These are phyloP conservation scores for Triadica sebifera DNA, from an alignment of 345 rosid species.

Conservation along the genomic window DNA sequence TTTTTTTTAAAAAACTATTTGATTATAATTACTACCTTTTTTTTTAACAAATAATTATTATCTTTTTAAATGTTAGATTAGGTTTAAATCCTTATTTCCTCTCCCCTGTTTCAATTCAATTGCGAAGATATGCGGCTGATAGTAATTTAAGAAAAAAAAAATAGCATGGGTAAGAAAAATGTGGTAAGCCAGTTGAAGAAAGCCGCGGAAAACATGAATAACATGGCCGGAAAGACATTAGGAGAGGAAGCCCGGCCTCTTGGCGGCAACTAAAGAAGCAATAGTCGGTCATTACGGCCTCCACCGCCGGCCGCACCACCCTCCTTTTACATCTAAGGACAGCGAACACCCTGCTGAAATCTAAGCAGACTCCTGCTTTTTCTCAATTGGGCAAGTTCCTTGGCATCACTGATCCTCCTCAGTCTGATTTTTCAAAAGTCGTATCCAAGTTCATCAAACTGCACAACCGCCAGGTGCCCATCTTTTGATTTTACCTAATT, in stretches of 20 bases:
- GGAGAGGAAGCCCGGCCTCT: not conserved
- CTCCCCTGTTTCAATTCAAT: no score
- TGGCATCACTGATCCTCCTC: conserved; percentile 5
- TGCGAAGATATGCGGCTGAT: no score
- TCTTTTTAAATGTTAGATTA: no score
- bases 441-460: not conserved
- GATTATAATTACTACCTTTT: no score
- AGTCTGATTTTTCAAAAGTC: not conserved
- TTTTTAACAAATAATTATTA: no score
- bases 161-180: not conserved
- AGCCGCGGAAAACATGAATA: not conserved
- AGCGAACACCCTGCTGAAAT: not conserved
- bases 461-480: conserved; percentile 6
- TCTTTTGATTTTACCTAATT: not conserved
- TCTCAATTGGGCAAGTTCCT: conserved; percentile 6
- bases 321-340: not conserved
- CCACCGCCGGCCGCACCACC: not conserved
- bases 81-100: no score
- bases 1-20: no score
- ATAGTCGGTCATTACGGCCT: not conserved
- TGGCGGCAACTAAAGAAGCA: not conserved
- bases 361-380: not conserved
- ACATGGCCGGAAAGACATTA: not conserved
- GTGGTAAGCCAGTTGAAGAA: not conserved
- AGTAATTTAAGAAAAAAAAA: not conserved